Percentiles rank a stretch among this genome's conserved stretches.
phyloP scores from a whole-genome alignment of 2,329 filamentous ascomycete genomes.

The Pseudopyricularia javanii region DNA sequence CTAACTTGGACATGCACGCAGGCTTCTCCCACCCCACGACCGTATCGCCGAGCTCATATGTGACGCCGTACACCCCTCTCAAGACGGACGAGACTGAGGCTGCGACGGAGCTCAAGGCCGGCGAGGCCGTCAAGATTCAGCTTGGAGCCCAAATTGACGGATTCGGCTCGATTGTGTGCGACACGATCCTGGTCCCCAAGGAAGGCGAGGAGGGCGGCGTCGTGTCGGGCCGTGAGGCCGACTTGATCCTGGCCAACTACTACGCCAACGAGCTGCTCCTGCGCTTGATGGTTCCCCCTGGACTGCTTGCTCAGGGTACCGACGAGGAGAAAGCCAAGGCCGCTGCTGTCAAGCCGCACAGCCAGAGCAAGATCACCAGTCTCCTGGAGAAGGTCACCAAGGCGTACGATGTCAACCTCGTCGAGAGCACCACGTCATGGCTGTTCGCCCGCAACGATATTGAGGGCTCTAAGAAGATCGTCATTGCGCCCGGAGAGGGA shows the following conservation, averaged over 20 bases:
- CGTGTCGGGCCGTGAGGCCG: slow-evolving; percentile 66
- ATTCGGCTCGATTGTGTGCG: slow-evolving; percentile 90
- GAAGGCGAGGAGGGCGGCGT: slow-evolving; percentile 47
- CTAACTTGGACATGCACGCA: slow-evolving; percentile 17
- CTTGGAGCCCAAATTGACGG: slow-evolving; percentile 96
- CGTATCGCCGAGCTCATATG: slow-evolving; percentile 82
- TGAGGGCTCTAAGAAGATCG: slow-evolving; percentile 95
- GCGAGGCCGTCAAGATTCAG: slow-evolving; percentile 92
- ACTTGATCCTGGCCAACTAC: slow-evolving; percentile 81
- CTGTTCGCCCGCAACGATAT: slow-evolving; percentile 95
- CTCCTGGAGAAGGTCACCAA: slow-evolving; percentile 87
- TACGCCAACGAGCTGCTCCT: slow-evolving; percentile 94
- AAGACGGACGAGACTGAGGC: slow-evolving; percentile 79
- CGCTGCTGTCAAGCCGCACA: slow-evolving; percentile 66
- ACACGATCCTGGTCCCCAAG: slow-evolving; percentile 66
- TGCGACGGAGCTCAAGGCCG: slow-evolving; percentile 63
- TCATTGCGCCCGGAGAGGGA: slow-evolving; percentile 74
- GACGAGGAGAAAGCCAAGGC: slow-evolving; percentile 96
- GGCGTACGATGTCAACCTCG: slow-evolving; percentile 79
- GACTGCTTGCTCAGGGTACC: slow-evolving; percentile 66
- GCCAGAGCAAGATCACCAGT: slow-evolving; percentile 75
- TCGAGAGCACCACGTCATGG: slow-evolving; percentile 98
- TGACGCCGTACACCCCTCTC: slow-evolving; percentile 94
- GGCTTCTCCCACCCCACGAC: slow-evolving; percentile 91
- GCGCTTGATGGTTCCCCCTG: slow-evolving; percentile 83